These are phyloP conservation scores for Corynespora cassiicola DNA, from an alignment of 2,329 filamentous ascomycete genomes.

Conservation along the genomic window DNA sequence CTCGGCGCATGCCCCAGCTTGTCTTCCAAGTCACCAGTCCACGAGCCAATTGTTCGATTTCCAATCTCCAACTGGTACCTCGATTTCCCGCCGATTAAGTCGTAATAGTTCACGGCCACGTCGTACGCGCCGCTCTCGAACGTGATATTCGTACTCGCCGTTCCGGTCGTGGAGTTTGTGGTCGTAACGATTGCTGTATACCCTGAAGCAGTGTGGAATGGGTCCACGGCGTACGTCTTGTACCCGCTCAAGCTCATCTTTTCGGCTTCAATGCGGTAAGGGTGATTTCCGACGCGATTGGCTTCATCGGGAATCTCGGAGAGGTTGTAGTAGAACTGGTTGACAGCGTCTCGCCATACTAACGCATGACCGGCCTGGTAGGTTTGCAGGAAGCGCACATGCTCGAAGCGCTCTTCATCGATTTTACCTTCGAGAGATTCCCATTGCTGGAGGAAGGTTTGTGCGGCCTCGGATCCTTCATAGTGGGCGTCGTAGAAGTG, in stretches of 20 bases:
- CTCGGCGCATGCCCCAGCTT: conserved; percentile 65
- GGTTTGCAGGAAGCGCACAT: conserved; percentile 64
- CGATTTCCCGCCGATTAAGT: conserved; percentile 65
- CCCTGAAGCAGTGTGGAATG: conserved; percentile 67
- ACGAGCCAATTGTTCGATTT: conserved; percentile 60
- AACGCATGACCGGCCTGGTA: conserved; percentile 75
- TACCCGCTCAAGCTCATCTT: conserved; percentile 68
- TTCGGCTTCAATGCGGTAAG: conserved; percentile 73
- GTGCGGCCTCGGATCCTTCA: conserved; percentile 64
- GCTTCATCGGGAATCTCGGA: conserved; percentile 65
- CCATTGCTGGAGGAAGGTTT: conserved; percentile 65
- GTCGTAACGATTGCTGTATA: conserved; percentile 62
- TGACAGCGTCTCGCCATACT: conserved; percentile 74
- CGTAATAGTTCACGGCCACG: conserved; percentile 71
- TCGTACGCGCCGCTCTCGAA: conserved; percentile 65
- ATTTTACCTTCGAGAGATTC: conserved; percentile 61
- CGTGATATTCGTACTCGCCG: conserved; percentile 54
- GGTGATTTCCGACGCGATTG: conserved; percentile 65
- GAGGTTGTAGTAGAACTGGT: conserved; percentile 67
- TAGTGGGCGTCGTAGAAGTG: conserved; percentile 72
- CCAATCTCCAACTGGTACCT: conserved; percentile 63
- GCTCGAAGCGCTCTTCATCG: conserved; percentile 65
- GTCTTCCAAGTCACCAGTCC: conserved; percentile 67
- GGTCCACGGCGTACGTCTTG: conserved; percentile 58
- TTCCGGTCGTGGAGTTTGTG: conserved; percentile 59